Evolutionary conservation across 2,329 filamentous ascomycete species (phyloP).

Genomic region (Colletotrichum echinochloae): DNA sequence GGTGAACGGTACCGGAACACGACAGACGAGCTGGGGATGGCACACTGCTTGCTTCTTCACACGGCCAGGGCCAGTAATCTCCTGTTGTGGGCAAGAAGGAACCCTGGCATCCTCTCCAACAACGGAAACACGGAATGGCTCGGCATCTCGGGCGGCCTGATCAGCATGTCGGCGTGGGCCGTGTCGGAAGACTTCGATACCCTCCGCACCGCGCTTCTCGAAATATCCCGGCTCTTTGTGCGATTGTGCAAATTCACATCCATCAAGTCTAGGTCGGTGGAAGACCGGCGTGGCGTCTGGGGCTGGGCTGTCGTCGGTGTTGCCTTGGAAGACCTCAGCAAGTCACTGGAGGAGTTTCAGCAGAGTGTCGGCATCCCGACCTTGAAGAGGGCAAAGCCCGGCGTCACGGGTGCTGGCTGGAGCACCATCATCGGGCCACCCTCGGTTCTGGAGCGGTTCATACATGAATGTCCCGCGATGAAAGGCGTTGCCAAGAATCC

Average conservation of each 20-base stretch:
- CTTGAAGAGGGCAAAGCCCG: background rate
- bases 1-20: background rate
- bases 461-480: too few species aligned
- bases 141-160: background rate
- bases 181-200: background rate
- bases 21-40: background rate
- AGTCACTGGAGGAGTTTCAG: background rate
- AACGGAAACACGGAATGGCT: background rate
- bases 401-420: background rate
- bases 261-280: background rate
- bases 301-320: background rate
- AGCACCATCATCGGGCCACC: slow-evolving; percentile 4
- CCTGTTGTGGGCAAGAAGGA: background rate
- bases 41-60: background rate
- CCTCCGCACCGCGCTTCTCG: background rate
- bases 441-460: background rate
- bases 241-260: background rate
- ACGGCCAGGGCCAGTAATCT: background rate
- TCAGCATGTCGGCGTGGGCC: background rate
- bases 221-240: background rate
- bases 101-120: background rate
- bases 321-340: background rate
- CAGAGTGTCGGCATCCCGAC: background rate
- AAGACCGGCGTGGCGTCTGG: slow-evolving; percentile 45
- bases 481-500: too few species aligned